Evolutionary conservation across 2,329 filamentous ascomycete species (phyloP), one percentile per base, ranked within the genome.

Genomic region (Ophiognomonia clavigignenti-juglandacearum): DNA sequence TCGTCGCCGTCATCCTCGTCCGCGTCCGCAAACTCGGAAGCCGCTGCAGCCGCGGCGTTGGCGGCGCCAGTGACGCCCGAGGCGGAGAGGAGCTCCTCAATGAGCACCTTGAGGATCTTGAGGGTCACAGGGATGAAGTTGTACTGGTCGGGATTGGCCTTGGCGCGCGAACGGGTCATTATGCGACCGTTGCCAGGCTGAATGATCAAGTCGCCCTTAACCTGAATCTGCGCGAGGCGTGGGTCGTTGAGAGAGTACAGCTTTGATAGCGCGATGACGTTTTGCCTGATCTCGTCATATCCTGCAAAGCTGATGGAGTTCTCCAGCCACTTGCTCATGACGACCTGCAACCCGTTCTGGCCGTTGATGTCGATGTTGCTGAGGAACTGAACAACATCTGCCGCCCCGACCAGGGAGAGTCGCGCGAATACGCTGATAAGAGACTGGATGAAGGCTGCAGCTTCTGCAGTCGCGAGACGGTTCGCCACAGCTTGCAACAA

Each of bases 301-400:
- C 93, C 93, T n/a, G 90, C 90, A 68, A 98, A 98, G 65, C 86
- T 95, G 65, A 95, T 80, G 4, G 90, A 96, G 66, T 97, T 96
- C 70, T 97, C 93, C 1, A 98, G 74, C 93, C 93, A 98, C 68
- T 97, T 96, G 67, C 83, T 78, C 55, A 97, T 71, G 4, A 98
- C 93, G 20, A 96, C 83, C 54, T 91, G 82, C 7, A 98, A 71
- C n/a, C 91, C 93, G 59, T 78, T 95, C 61, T 86, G 76, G 16
- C 83, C 84, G 39, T 82, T 80, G 54, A 97, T 86, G 56, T 89
- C 79, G 53, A 96, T 85, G 59, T 89, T 84, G 51, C 85, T 85
- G 26, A 98, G 74, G 70, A 98, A 98, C 46, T 93, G 85, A 13
- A 97, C 85, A 2, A 98, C 91, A 58, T 97, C 93, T 20, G 82